phyloP scores from a whole-genome alignment of 2,329 filamentous ascomycete genomes.

The Escovopsis sp. region DNA sequence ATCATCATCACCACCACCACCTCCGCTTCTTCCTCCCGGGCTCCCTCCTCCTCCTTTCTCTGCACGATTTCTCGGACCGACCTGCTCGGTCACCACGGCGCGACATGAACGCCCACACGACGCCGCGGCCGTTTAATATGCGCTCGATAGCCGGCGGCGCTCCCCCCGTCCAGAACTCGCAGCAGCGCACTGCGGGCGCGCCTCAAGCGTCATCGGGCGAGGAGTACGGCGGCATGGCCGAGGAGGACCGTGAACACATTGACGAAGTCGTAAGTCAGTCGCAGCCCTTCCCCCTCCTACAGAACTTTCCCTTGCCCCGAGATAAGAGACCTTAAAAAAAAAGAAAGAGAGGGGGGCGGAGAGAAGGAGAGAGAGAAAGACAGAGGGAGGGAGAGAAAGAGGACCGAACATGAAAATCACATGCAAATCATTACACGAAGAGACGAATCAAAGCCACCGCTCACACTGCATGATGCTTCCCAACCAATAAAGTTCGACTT shows the following conservation, averaged over 20 bases:
- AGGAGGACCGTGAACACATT: conserved; percentile 87
- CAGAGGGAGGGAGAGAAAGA: no score
- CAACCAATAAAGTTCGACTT: conserved; percentile 55
- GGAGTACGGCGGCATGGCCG: conserved; percentile 41
- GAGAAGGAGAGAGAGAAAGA: no score
- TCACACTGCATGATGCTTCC: conserved; percentile 5
- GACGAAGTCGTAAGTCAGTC: conserved; percentile 64
- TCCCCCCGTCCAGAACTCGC: conserved; percentile 14
- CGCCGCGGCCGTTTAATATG: conserved; percentile 22
- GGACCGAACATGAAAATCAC: no score
- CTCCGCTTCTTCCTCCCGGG: neutral
- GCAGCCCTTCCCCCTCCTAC: neutral
- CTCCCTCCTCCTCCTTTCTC: neutral
- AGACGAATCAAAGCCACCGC: conserved; percentile 2
- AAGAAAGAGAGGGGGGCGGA: no score
- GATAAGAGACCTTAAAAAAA: no score
- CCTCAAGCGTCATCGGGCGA: conserved; percentile 22
- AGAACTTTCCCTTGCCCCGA: neutral
- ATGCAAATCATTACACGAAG: neutral
- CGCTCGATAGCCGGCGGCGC: conserved; percentile 20
- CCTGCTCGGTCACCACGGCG: neutral
- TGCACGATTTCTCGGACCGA: conserved; percentile 1
- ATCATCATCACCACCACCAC: no score
- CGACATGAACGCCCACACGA: conserved; percentile 23
- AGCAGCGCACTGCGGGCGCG: conserved; percentile 13